phyloP scores from a whole-genome alignment of 1,284 basidiomycete species.

The Cryptococcus sp. region DNA sequence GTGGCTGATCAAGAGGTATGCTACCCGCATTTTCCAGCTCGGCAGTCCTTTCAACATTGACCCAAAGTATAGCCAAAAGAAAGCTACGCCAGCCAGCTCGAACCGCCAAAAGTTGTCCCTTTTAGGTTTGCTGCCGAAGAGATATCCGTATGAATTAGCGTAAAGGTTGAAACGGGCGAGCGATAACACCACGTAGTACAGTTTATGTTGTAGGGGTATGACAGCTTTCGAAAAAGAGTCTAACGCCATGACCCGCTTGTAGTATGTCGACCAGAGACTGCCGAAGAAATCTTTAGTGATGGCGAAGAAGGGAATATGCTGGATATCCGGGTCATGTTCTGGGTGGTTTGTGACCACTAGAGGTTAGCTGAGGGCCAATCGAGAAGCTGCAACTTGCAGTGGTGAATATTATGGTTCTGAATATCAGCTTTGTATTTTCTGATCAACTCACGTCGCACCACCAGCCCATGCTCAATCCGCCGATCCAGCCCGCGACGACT shows the following conservation, averaged over 20 bases:
- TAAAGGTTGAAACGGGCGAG: constrained; percentile 97
- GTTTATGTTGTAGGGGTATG: constrained; percentile 76
- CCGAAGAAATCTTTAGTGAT: constrained; percentile 81
- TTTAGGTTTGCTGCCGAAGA: constrained; percentile 51
- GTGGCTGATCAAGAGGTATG: constrained; percentile 52
- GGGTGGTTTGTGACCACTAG: constrained; percentile 94
- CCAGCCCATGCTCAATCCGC: constrained; percentile 92
- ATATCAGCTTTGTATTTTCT: constrained; percentile 14
- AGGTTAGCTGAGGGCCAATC: neutral
- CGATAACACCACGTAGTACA: constrained; percentile 88
- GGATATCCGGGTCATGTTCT: constrained; percentile 81
- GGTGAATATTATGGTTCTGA: constrained; percentile 95
- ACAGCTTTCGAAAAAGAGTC: constrained; percentile 65
- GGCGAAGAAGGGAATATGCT: constrained; percentile 95
- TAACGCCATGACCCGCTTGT: constrained; percentile 79
- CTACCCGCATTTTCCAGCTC: constrained; percentile 45
- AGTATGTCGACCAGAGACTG: constrained; percentile 88
- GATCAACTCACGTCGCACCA: constrained; percentile 77
- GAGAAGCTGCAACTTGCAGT: constrained; percentile 57
- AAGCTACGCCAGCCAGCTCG: constrained; percentile 49
- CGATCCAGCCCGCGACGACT: constrained; percentile 66
- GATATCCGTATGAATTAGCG: constrained; percentile 73
- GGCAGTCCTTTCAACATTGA: constrained; percentile 47
- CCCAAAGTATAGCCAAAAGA: constrained; percentile 54
- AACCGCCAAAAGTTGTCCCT: constrained; percentile 44